These are phyloP conservation scores for Talaromyces wortmannii DNA, from an alignment of 495 filamentous ascomycete genomes.

Conservation along the genomic window DNA sequence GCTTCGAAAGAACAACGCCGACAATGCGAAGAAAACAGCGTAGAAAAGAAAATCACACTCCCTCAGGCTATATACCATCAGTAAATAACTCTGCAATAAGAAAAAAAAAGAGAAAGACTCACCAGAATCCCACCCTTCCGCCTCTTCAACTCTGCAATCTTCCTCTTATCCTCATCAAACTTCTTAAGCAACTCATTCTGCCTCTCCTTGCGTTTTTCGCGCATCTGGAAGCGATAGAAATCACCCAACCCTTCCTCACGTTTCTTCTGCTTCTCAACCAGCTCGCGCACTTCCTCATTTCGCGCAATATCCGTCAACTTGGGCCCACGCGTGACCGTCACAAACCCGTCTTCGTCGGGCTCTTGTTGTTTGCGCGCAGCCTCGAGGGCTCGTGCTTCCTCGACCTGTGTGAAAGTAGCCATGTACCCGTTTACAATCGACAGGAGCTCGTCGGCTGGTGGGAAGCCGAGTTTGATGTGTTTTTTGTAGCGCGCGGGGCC, in stretches of 20 bases:
- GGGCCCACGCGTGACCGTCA: constrained; percentile 76
- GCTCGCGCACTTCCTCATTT: constrained; percentile 66
- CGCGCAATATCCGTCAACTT: constrained; percentile 65
- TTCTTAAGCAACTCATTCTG: constrained; percentile 55
- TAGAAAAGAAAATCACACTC: constrained; percentile 6
- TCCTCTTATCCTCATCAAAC: constrained; percentile 51
- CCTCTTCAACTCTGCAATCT: constrained; percentile 43
- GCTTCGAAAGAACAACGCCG: background rate
- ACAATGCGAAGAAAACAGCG: background rate
- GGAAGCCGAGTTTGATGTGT: constrained; percentile 61
- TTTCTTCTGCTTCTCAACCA: constrained; percentile 68
- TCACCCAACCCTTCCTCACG: constrained; percentile 59
- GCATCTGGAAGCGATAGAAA: constrained; percentile 91
- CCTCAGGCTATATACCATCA: constrained; percentile 36
- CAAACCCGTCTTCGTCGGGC: constrained; percentile 92
- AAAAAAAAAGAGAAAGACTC: constrained; percentile 10
- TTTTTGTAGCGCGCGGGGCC: constrained; percentile 56
- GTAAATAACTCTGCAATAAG: background rate
- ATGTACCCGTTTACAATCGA: constrained; percentile 75
- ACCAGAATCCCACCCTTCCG: constrained; percentile 43
- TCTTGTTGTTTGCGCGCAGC: constrained; percentile 59
- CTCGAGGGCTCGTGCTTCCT: constrained; percentile 57
- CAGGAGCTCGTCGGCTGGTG: constrained; percentile 56
- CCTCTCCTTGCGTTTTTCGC: constrained; percentile 81
- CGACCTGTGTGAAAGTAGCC: constrained; percentile 56